A percentile compares a stretch with the other conserved stretches of the same genome.
These are phyloP conservation scores for Trichosporon sp. DNA, from an alignment of 1,284 basidiomycete genomes.

Conservation along the genomic window DNA sequence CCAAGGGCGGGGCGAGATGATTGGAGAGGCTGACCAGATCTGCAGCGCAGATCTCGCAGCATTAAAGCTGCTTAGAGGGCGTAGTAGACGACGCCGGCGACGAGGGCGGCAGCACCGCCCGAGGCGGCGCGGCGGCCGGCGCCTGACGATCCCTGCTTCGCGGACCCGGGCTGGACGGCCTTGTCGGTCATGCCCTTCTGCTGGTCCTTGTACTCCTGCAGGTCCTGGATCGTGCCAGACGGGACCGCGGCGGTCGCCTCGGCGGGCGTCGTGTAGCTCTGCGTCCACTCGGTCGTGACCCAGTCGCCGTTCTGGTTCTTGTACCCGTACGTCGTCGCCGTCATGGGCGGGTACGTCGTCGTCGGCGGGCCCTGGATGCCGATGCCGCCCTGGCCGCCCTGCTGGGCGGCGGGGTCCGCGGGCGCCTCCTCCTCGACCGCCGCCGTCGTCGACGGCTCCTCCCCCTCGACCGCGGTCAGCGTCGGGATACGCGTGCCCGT, in stretches of 20 bases:
- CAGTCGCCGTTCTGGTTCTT: constrained; percentile 31
- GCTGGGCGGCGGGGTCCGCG: not conserved
- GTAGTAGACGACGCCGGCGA: not conserved
- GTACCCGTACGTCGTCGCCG: constrained; percentile 28
- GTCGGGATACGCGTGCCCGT: constrained; percentile 6
- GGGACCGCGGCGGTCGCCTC: constrained; percentile 33
- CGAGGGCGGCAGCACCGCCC: not conserved
- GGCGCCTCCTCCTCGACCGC: not conserved
- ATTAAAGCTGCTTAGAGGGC: not conserved
- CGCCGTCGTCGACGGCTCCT: constrained; percentile 12
- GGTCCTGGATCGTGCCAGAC: constrained; percentile 32
- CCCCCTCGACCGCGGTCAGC: not conserved
- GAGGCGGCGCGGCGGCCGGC: not conserved
- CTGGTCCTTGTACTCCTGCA: constrained; percentile 26
- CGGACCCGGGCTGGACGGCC: not conserved
- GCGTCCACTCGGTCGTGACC: constrained; percentile 31
- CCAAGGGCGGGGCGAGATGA: not conserved
- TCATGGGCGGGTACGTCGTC: constrained; percentile 13
- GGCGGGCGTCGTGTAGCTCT: constrained; percentile 29
- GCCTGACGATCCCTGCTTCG: not conserved
- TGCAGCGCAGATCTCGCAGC: not conserved
- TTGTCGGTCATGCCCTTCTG: constrained; percentile 6
- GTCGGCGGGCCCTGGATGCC: constrained; percentile 12
- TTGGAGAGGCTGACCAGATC: too few relatives aligned
- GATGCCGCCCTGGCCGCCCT: not conserved